Conservation (phyloP, 179 eudicot genomes). For the Drosera spatulata region DNA sequence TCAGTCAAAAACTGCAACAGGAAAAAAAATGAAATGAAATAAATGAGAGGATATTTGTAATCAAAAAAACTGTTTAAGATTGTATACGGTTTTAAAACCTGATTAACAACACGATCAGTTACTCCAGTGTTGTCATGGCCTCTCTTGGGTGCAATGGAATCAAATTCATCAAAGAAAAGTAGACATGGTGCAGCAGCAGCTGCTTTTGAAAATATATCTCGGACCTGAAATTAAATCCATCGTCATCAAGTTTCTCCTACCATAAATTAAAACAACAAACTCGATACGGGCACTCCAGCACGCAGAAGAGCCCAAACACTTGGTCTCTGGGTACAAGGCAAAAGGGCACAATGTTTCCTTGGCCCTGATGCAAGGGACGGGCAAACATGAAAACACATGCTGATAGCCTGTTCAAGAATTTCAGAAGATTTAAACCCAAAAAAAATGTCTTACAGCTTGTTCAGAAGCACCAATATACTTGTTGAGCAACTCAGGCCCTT, state of each 20-base stretch:
- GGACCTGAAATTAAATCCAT: constrained; percentile 46
- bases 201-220: constrained; percentile 92
- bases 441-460: constrained; percentile 67
- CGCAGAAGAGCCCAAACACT: no score
- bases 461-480: constrained; percentile 99
- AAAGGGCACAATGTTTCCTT: no score
- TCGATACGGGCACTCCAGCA: no score
- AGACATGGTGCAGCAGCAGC: constrained; percentile 98
- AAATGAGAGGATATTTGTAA: neutral
- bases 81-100: constrained; percentile 33
- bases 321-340: no score
- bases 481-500: constrained; percentile 94
- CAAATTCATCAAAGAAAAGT: constrained; percentile 96
- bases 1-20: constrained; percentile 82
- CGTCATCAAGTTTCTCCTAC: no score
- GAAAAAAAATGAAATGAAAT: neutral
- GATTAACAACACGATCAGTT: constrained; percentile 97
- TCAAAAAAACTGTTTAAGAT: neutral
- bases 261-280: no score
- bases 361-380: no score
- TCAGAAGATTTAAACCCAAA: no score
- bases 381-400: no score
- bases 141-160: constrained; percentile 98
- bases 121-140: constrained; percentile 99
- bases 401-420: no score